Evolutionary conservation across 2,329 filamentous ascomycete species (phyloP).

Genomic region (Pyrenophora teres): DNA sequence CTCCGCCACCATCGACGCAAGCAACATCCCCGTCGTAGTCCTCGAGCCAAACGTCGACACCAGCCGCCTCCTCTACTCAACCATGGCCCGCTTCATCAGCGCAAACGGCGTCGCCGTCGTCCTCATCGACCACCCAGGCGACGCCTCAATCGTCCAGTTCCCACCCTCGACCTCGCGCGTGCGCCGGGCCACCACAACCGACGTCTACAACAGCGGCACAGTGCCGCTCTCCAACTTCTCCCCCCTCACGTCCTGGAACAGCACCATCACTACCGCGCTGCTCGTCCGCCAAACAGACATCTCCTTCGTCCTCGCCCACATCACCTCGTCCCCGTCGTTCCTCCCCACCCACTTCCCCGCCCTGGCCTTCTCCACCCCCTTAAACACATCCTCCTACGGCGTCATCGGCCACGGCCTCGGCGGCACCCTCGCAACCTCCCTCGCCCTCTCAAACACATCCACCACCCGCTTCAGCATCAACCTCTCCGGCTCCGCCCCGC

Average conservation of each 20-base stretch:
- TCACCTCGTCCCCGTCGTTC: neutral
- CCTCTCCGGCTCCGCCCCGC: constrained; percentile 28
- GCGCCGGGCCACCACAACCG: constrained; percentile 3
- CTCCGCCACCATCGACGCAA: constrained; percentile 8
- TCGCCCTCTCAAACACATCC: constrained; percentile 7
- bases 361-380: constrained; percentile 4
- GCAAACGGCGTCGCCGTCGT: constrained; percentile 55
- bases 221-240: constrained; percentile 22
- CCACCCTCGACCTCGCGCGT: neutral
- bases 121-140: constrained; percentile 57
- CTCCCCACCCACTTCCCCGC: neutral
- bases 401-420: constrained; percentile 40
- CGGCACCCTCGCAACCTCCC: constrained; percentile 29
- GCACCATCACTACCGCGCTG: constrained; percentile 17
- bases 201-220: constrained; percentile 29
- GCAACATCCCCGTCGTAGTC: constrained; percentile 38
- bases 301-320: constrained; percentile 20
- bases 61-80: constrained; percentile 52
- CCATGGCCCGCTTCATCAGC: constrained; percentile 53
- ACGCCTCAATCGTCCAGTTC: constrained; percentile 54
- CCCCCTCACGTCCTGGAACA: constrained; percentile 21
- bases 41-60: constrained; percentile 55
- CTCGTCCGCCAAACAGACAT: constrained; percentile 25
- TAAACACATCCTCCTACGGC: constrained; percentile 15
- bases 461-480: constrained; percentile 26